Evolutionary conservation across 2,329 filamentous ascomycete species (phyloP).

Genomic region (Fusarium algeriense): DNA sequence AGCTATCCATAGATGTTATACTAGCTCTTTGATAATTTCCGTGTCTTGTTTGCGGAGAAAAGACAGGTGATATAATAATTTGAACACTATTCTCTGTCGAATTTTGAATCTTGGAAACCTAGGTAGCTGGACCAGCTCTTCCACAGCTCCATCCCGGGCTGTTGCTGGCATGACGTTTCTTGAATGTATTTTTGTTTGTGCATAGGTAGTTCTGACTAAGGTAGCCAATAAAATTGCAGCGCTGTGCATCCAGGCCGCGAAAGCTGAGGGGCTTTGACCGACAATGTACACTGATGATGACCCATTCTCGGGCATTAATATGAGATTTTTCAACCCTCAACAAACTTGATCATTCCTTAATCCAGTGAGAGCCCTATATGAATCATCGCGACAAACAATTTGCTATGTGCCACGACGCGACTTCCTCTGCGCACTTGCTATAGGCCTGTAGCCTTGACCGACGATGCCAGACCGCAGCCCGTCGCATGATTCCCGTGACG

Average conservation of each 20-base stretch:
- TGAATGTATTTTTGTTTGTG: conserved; percentile 35
- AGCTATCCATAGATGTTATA: too few species aligned
- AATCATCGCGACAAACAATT: conserved; percentile 23
- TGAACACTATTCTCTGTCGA: too few species aligned
- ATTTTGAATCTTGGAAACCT: too few species aligned
- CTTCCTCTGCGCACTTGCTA: conserved; percentile 15
- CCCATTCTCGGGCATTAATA: conserved; percentile 28
- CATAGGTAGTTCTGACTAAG: background rate
- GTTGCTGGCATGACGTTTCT: conserved; percentile 33
- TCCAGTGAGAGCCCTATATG: background rate
- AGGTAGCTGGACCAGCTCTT: too few species aligned
- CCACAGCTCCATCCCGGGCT: background rate
- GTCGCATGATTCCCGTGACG: conserved; percentile 42
- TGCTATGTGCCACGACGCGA: conserved; percentile 36
- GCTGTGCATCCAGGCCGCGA: conserved; percentile 27
- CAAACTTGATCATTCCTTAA: conserved; percentile 7
- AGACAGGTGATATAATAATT: too few species aligned
- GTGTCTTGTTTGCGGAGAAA: too few species aligned
- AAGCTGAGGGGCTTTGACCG: conserved; percentile 44
- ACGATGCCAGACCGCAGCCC: conserved; percentile 42
- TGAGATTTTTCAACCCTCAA: conserved; percentile 16
- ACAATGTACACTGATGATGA: conserved; percentile 26
- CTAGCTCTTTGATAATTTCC: too few species aligned
- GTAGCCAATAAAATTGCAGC: conserved; percentile 37
- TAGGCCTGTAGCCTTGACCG: conserved; percentile 25